Conservation (phyloP, 192 early-diverging fungal genomes). For the Pilaira anomala region DNA sequence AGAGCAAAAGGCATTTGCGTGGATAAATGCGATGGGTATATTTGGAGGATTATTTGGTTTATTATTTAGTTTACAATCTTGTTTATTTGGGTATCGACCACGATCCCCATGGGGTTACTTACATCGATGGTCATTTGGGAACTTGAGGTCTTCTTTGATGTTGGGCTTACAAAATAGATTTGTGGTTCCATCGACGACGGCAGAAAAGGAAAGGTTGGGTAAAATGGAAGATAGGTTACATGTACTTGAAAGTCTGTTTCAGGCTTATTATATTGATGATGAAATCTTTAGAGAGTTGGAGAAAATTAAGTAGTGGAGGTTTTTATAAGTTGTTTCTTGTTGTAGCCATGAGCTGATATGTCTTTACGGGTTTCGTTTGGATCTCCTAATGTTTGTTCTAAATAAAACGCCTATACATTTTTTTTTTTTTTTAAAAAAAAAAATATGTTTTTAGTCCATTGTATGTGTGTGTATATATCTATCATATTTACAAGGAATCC, state of each 20-base stretch:
- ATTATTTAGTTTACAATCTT: constrained; percentile 22
- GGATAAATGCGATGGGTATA: constrained; percentile 29
- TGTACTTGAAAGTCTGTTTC: constrained; percentile 16
- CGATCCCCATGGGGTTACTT: constrained; percentile 35
- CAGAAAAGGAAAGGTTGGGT: constrained; percentile 1
- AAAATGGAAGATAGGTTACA: constrained; percentile 22
- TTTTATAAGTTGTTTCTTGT: neutral
- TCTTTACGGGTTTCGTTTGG: constrained; percentile 3
- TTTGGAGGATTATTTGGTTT: constrained; percentile 32
- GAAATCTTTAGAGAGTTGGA: constrained; percentile 25
- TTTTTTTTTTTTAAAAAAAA: no score
- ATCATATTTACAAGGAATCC: constrained; percentile 4
- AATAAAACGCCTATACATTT: constrained; percentile 8
- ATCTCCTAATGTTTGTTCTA: constrained; percentile 3
- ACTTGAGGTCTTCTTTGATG: constrained; percentile 21
- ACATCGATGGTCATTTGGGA: constrained; percentile 37
- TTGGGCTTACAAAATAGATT: constrained; percentile 11
- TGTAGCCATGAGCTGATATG: constrained; percentile 6
- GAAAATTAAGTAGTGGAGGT: no score
- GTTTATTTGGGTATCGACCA: constrained; percentile 33
- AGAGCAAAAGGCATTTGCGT: constrained; percentile 23
- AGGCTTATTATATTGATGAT: constrained; percentile 29
- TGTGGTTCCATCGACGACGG: no score
- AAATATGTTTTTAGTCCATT: no score
- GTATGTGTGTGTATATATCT: no score